These are phyloP conservation scores for Calocybe indica DNA, from an alignment of 768 basidiomycete genomes.

Conservation along the genomic window DNA sequence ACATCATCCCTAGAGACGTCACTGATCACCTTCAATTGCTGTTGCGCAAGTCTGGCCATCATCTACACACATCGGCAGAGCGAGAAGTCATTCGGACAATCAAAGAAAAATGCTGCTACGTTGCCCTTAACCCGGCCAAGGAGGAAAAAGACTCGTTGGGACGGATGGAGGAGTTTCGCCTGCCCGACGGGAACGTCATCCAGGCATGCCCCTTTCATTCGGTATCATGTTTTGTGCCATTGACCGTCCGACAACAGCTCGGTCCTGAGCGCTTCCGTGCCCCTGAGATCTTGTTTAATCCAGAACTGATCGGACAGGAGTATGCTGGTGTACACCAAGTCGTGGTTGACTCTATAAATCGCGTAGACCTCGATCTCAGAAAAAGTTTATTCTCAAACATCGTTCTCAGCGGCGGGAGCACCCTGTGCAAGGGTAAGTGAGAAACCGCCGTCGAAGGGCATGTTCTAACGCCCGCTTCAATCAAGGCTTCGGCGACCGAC, in stretches of 20 bases:
- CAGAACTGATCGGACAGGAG: constrained; percentile 93
- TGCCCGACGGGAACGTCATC: constrained; percentile 93
- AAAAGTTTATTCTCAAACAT: constrained; percentile 96
- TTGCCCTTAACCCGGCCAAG: constrained; percentile 87
- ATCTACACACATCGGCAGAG: constrained; percentile 95
- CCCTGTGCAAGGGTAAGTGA: constrained; percentile 79
- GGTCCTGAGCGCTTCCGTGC: constrained; percentile 94
- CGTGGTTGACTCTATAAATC: constrained; percentile 95
- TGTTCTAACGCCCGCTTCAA: constrained; percentile 4
- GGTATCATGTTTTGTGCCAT: constrained; percentile 7
- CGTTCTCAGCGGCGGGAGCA: constrained; percentile 94
- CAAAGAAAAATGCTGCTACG: constrained; percentile 97
- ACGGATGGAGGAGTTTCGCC: constrained; percentile 79
- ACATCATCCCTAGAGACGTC: constrained; percentile 65
- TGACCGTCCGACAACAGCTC: constrained; percentile 44
- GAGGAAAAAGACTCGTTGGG: constrained; percentile 89
- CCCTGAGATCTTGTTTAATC: constrained; percentile 96
- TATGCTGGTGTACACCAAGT: constrained; percentile 98
- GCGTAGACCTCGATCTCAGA: constrained; percentile 93
- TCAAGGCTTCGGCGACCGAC: constrained; percentile 88
- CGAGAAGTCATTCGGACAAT: constrained; percentile 95
- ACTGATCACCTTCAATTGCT: constrained; percentile 95
- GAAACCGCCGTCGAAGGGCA: not conserved
- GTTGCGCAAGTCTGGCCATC: constrained; percentile 89
- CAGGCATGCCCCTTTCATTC: constrained; percentile 47